These are phyloP conservation scores for Ilex aquifolium DNA, from an alignment of 257 asterid genomes.

Conservation along the genomic window DNA sequence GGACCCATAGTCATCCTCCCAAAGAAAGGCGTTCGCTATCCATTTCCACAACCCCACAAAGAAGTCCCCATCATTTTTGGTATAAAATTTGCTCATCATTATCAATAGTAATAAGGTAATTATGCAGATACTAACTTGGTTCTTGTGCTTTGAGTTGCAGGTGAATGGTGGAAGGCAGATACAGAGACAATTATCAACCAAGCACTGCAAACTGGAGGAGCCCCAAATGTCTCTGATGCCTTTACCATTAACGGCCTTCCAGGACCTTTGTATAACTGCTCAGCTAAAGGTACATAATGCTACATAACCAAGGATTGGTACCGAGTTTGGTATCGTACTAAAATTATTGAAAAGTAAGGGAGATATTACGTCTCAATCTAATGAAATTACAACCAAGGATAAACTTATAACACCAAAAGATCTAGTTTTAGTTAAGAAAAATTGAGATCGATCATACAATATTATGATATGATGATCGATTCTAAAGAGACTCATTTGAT, in stretches of 20 bases:
- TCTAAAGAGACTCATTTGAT: no score
- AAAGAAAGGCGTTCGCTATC: slow-evolving; percentile 36
- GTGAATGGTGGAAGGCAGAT: slow-evolving; percentile 74
- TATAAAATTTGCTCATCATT: slow-evolving; percentile 7
- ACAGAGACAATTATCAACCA: slow-evolving; percentile 44
- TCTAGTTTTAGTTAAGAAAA: no score
- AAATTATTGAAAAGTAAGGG: no score
- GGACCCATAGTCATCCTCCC: slow-evolving; percentile 66
- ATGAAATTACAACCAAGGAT: no score
- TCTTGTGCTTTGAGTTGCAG: slow-evolving; percentile 17
- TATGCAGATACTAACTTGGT: no score
- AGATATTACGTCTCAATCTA: not conserved
- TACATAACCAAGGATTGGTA: no score
- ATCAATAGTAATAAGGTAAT: no score
- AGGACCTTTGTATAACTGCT: slow-evolving; percentile 54
- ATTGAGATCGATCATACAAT: no score
- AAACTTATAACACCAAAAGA: not conserved
- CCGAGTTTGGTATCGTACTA: no score
- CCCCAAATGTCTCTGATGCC: slow-evolving; percentile 61
- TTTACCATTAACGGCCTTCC: slow-evolving; percentile 63
- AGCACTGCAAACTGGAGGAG: slow-evolving; percentile 52
- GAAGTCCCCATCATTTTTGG: slow-evolving; percentile 53
- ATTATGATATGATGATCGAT: no score
- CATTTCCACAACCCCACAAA: slow-evolving; percentile 47
- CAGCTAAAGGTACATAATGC: slow-evolving; percentile 34